phyloP scores from a whole-genome alignment of 192 early-diverging fungal species.

The Backusella circina region DNA sequence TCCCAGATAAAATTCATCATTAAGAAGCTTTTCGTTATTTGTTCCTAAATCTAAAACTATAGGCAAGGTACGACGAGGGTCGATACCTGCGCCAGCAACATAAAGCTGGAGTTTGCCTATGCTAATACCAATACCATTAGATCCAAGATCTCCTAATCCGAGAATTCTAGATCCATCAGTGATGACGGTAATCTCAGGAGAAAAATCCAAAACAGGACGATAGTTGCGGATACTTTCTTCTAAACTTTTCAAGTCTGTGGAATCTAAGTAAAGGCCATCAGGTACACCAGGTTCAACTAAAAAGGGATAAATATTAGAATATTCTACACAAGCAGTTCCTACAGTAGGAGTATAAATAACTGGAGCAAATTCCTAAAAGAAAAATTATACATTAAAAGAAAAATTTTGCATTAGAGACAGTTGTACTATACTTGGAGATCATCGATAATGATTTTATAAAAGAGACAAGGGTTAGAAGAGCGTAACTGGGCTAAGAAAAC shows the following conservation, averaged over 20 bases:
- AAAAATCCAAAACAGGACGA: slow-evolving; percentile 33
- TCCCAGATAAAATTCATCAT: slow-evolving; percentile 91
- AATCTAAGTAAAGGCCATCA: slow-evolving; percentile 86
- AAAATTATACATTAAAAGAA: neutral
- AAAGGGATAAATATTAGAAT: slow-evolving; percentile 85
- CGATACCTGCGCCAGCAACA: slow-evolving; percentile 81
- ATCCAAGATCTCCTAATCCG: slow-evolving; percentile 91
- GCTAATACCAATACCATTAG: slow-evolving; percentile 94
- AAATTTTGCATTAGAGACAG: neutral
- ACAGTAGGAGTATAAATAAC: slow-evolving; percentile 83
- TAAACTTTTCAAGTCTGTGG: slow-evolving; percentile 70
- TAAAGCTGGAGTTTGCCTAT: slow-evolving; percentile 95
- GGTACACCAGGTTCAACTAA: slow-evolving; percentile 65
- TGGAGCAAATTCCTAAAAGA: slow-evolving; percentile 66
- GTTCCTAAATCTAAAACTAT: slow-evolving; percentile 92
- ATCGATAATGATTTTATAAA: slow-evolving; percentile 76
- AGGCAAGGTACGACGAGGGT: slow-evolving; percentile 83
- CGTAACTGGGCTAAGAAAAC: slow-evolving; percentile 80
- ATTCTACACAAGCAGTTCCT: slow-evolving; percentile 83
- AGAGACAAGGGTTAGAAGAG: slow-evolving; percentile 76
- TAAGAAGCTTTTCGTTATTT: slow-evolving; percentile 75
- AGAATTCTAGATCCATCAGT: slow-evolving; percentile 93
- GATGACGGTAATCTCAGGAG: slow-evolving; percentile 87
- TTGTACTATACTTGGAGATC: slow-evolving; percentile 60
- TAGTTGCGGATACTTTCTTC: slow-evolving; percentile 78